Percentiles rank a stretch among this genome's conserved stretches.
These are phyloP conservation scores for Shiraia bambusicola DNA, from an alignment of 2,329 filamentous ascomycete species.

Conservation along the genomic window DNA sequence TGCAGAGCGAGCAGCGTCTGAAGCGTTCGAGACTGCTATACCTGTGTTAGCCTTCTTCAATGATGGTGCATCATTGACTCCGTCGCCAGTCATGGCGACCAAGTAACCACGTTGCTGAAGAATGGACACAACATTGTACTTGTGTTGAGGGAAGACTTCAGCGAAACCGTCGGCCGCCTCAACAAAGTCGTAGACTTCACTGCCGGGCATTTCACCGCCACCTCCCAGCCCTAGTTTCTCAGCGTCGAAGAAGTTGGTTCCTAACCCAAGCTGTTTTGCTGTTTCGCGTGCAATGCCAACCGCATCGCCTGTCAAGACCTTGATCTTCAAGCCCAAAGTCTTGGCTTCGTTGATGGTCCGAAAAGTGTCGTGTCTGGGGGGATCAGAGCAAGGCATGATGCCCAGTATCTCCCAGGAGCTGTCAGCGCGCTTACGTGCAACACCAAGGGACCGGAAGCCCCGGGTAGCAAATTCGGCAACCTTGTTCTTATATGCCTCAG, in stretches of 20 bases:
- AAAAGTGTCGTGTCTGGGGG: slow-evolving; percentile 85
- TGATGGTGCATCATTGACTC: slow-evolving; percentile 91
- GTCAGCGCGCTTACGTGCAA: slow-evolving; percentile 84
- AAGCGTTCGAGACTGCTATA: slow-evolving; percentile 91
- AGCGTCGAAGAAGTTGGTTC: slow-evolving; percentile 91
- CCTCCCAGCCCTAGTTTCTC: slow-evolving; percentile 88
- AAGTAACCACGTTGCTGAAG: slow-evolving; percentile 91
- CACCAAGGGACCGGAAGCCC: slow-evolving; percentile 91
- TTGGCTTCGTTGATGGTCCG: slow-evolving; percentile 90
- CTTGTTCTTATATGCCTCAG: slow-evolving; percentile 87
- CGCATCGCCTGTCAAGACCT: slow-evolving; percentile 95
- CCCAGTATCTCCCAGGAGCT: slow-evolving; percentile 87
- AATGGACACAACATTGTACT: slow-evolving; percentile 92
- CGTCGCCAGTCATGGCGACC: slow-evolving; percentile 94
- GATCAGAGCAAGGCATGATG: slow-evolving; percentile 93
- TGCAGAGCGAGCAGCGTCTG: slow-evolving; percentile 85
- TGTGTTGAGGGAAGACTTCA: slow-evolving; percentile 93
- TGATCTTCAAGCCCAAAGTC: slow-evolving; percentile 82
- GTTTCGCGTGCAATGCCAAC: slow-evolving; percentile 92
- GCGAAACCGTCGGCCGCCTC: slow-evolving; percentile 94
- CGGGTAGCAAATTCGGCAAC: slow-evolving; percentile 88
- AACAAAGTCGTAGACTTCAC: slow-evolving; percentile 92
- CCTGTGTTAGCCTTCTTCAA: slow-evolving; percentile 95
- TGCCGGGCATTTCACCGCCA: slow-evolving; percentile 89
- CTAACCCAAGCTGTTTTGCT: slow-evolving; percentile 85